Conservation (phyloP, 2,329 filamentous ascomycete genomes). For the Penicillium decumbens region DNA sequence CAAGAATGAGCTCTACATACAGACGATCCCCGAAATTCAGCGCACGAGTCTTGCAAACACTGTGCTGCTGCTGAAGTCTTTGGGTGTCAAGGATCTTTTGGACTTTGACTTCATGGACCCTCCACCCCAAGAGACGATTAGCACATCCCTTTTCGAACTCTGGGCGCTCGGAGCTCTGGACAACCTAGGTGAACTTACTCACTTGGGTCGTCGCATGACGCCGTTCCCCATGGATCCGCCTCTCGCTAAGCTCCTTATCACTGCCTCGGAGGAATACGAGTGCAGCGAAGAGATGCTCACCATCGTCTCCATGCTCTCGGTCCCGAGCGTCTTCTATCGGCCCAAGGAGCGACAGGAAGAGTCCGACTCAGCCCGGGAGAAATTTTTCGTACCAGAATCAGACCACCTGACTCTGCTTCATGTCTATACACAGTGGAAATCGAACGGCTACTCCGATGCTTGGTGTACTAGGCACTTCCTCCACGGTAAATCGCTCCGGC, state of each 20-base stretch:
- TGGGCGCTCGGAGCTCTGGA: slow-evolving; percentile 93
- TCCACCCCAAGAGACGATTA: slow-evolving; percentile 94
- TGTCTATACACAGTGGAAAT: slow-evolving; percentile 92
- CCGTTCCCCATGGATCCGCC: slow-evolving; percentile 98
- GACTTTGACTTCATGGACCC: slow-evolving; percentile 99
- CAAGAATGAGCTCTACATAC: slow-evolving; percentile 91
- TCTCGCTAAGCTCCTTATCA: slow-evolving; percentile 90
- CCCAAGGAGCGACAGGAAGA: slow-evolving; percentile 96
- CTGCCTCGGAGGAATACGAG: slow-evolving; percentile 77
- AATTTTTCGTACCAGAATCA: slow-evolving; percentile 97
- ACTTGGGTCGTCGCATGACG: slow-evolving; percentile 87
- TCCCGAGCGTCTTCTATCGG: slow-evolving; percentile 93
- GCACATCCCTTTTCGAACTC: slow-evolving; percentile 92
- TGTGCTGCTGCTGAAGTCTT: slow-evolving; percentile 85
- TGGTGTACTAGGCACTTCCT: slow-evolving; percentile 95
- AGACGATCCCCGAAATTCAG: slow-evolving; percentile 97
- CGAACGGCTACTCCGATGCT: slow-evolving; percentile 80
- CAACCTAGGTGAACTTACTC: slow-evolving; percentile 86
- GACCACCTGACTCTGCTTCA: slow-evolving; percentile 94
- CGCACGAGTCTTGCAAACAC: slow-evolving; percentile 94
- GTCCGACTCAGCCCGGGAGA: slow-evolving; percentile 89
- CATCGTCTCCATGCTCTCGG: slow-evolving; percentile 95
- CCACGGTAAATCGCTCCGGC: slow-evolving; percentile 86
- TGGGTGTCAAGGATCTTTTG: slow-evolving; percentile 87
- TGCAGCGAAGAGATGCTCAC: slow-evolving; percentile 98